Evolutionary conservation across 495 filamentous ascomycete genomes (phyloP), one percentile per base, ranked within the genome.

Genomic region (Hypoxylon fragiforme): DNA sequence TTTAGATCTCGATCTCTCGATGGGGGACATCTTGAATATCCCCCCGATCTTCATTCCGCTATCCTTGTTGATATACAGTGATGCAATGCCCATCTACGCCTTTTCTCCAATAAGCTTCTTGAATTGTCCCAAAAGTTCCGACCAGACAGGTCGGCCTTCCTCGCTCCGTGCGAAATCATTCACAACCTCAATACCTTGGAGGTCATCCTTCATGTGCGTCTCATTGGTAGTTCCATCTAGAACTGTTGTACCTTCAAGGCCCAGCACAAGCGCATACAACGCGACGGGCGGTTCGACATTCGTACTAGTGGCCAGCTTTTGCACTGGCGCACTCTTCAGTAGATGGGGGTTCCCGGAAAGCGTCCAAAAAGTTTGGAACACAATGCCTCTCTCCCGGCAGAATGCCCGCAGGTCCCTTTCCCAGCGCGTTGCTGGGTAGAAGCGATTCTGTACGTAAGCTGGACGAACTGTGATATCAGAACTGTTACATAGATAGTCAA

Each of bases 291-390:
- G 44, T 15, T 75, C 76, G 1, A 77, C 71, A 4, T 64, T 76
- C 15, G 84, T 79, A 0, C 63, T 63, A 11, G 66, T 39, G 11
- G 82, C 81, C 15, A 92, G 60, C 8, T 62, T 65, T 49, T 59
- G 57, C 3, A 91, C 85, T 15, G 78, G 67, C 5, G 57, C 57
- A 22, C 74, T 79, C 34, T 62, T 74, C 21, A 85, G 47, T 36
- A 91, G 72, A 12, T 77, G 67, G 5, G 52, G 54, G 56, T 94
- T 92, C 0, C 80, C 90, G 0, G 82, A 88, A 65, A 94, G 63
- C 1, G 86, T 91, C 89, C 89, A 91, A 70, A 91, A 92, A 15
- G 81, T 78, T 65, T 92, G 87, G 62, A 90, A 92, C 12, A 77
- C 63, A 30, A 89, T 83, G 18, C 72, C 73, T 5, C 79, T 69